Evolutionary conservation across 148 eudicot genomes (phyloP), one percentile per base, ranked within the genome.

Genomic region (Nepenthes gracilis): DNA sequence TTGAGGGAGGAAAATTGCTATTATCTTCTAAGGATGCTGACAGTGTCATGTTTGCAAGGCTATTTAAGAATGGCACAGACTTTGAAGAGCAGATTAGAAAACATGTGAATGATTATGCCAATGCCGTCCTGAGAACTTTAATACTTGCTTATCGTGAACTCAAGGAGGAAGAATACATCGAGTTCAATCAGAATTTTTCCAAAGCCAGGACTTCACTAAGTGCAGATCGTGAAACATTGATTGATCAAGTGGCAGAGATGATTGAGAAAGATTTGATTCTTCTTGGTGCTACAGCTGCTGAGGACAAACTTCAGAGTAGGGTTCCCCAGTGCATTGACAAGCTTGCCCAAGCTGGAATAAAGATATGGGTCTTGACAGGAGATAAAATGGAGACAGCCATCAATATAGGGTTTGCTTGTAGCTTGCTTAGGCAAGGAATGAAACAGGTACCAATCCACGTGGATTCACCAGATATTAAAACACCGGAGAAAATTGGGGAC

Each of bases 311-410:
- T 59, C 99, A 93, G 65, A 81, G 77, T 58, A 96, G 99, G 97
- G 99, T 93, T 67, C 95, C 99, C 6, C 96, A 93, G 66, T 88
- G 96, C 77, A 93, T 93, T 64, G 95, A 93, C 80, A 93, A 86
- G 59, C 96, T 93, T 71, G 96, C 99, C n/a, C 99, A 93, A 77
- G 95, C 99, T 2, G 96, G 99, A 58, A 93, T 93, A 58, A 93
- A 93, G 70, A 75, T 93, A 75, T 93, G 99, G 99, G 99, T 93
- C 71, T 75, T 93, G 70, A 93, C 99, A 32, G 99, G 99, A 61
- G 99, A 93, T 76, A 89, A 93, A 80, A 89, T 93, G 99, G 99
- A 86, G 73, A 93, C 99, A n/a, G 99, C 99, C 67, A 88, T 93
- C 59, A 93, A 93, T 64, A 93, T 93, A 47, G 99, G 99, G 99